Conservation (phyloP, 2,329 filamentous ascomycete genomes). For the Alternaria solani region DNA sequence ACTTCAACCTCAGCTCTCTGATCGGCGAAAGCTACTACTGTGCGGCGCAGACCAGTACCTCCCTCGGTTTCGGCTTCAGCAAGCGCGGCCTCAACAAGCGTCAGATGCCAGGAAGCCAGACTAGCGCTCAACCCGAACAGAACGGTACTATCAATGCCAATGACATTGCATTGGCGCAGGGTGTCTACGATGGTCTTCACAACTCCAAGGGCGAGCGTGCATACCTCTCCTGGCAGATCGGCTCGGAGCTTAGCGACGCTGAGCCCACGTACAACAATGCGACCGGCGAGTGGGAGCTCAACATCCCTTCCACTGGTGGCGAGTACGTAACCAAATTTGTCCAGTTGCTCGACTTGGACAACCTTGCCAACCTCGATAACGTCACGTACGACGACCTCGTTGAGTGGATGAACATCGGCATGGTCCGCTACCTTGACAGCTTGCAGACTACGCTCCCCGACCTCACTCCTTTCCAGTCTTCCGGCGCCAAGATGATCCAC, state of each 20-base stretch:
- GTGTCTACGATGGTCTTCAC: conserved; percentile 50
- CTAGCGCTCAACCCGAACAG: conserved; percentile 34
- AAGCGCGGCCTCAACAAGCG: conserved; percentile 12
- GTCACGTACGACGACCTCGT: conserved; percentile 66
- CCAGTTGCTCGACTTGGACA: conserved; percentile 45
- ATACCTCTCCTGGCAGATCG: conserved; percentile 53
- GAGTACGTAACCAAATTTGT: conserved; percentile 57
- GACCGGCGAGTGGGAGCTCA: conserved; percentile 45
- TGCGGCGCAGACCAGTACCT: conserved; percentile 36
- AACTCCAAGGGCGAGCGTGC: conserved; percentile 52
- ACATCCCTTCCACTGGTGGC: conserved; percentile 45
- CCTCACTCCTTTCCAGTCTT: conserved; percentile 58
- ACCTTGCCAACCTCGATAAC: conserved; percentile 29
- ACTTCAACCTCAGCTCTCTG: conserved; percentile 57
- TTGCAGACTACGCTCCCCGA: conserved; percentile 65
- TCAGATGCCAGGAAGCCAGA: conserved; percentile 17
- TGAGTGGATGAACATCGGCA: conserved; percentile 62
- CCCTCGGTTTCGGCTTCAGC: conserved; percentile 28
- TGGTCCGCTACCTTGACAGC: conserved; percentile 59
- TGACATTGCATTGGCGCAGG: conserved; percentile 37
- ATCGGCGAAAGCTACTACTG: conserved; percentile 60
- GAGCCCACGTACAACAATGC: conserved; percentile 46
- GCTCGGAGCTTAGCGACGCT: conserved; percentile 46
- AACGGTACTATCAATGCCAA: conserved; percentile 45
- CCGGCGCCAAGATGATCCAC: conserved; percentile 65